These are phyloP conservation scores for Linum lewisii DNA, from an alignment of 345 rosid species.

Conservation along the genomic window DNA sequence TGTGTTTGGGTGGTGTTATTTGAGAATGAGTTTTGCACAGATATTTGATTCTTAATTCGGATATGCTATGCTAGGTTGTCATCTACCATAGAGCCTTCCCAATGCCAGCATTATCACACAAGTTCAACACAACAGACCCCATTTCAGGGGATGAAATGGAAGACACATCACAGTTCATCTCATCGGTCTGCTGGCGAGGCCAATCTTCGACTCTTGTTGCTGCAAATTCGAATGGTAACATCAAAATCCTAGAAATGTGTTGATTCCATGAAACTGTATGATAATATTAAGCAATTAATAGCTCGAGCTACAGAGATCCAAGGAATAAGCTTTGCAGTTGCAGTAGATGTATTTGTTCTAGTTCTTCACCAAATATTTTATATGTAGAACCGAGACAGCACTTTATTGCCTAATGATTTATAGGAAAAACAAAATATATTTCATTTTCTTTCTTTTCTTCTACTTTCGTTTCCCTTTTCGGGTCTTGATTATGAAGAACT, in stretches of 20 bases:
- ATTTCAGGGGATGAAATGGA: constrained; percentile 54
- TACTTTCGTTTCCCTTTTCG: no score
- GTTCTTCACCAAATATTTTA: no score
- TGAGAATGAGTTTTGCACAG: no score
- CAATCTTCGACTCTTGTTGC: constrained; percentile 68
- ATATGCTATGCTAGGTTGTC: constrained; percentile 56
- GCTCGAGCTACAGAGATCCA: not conserved
- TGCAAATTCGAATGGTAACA: constrained; percentile 84
- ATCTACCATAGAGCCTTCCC: constrained; percentile 96
- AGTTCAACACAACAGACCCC: constrained; percentile 51
- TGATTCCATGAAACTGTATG: constrained; percentile 10
- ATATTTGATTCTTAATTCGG: not conserved
- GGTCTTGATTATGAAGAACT: no score
- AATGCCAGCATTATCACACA: constrained; percentile 81
- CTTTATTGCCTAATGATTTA: no score
- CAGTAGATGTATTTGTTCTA: no score
- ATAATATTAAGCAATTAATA: not conserved
- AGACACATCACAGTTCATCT: constrained; percentile 61
- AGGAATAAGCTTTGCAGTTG: not conserved
- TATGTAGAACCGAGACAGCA: no score
- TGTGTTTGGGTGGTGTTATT: no score
- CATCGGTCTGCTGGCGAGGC: constrained; percentile 86
- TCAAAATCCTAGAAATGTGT: constrained; percentile 85
- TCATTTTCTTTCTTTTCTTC: no score
- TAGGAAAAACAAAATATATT: no score